A percentile compares a stretch with the other conserved stretches of the same genome.
Evolutionary conservation across 352 stramenopile genomes (phyloP).

Genomic region (Peronosclerospora sorghi): DNA sequence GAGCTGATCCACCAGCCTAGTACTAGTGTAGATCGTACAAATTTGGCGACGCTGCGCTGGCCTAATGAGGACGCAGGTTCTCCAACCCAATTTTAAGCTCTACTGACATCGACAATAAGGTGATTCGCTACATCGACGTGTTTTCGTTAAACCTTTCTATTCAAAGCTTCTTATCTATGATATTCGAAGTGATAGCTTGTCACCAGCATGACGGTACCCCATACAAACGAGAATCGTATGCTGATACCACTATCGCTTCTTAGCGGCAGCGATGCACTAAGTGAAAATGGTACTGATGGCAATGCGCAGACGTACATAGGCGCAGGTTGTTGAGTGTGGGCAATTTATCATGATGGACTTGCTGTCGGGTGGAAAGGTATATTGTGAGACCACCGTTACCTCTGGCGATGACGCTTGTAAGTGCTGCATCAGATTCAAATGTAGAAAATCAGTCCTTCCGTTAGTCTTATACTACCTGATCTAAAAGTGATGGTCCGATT

Average conservation of each 20-base stretch:
- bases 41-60: slow-evolving; percentile 41
- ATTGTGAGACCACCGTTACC: slow-evolving; percentile 37
- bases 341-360: slow-evolving; percentile 58
- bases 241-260: slow-evolving; percentile 34
- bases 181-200: slow-evolving; percentile 15
- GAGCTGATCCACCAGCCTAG: slow-evolving; percentile 15
- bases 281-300: slow-evolving; percentile 5
- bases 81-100: slow-evolving; percentile 30
- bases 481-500: no score
- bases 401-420: slow-evolving; percentile 39
- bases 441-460: no score
- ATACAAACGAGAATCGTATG: slow-evolving; percentile 29
- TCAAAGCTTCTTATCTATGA: slow-evolving; percentile 32
- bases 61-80: not conserved
- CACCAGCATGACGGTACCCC: slow-evolving; percentile 21
- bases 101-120: slow-evolving; percentile 30
- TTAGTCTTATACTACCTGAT: no score
- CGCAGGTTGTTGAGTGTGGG: slow-evolving; percentile 60
- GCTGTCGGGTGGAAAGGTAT: slow-evolving; percentile 32
- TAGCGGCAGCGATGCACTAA: slow-evolving; percentile 10
- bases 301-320: slow-evolving; percentile 32
- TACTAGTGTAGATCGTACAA: slow-evolving; percentile 59
- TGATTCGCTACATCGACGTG: not conserved
- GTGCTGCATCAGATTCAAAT: slow-evolving; percentile 4
- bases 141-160: not conserved